These are phyloP conservation scores for Aspergillus panamensis DNA, from an alignment of 495 filamentous ascomycete genomes.

Conservation along the genomic window DNA sequence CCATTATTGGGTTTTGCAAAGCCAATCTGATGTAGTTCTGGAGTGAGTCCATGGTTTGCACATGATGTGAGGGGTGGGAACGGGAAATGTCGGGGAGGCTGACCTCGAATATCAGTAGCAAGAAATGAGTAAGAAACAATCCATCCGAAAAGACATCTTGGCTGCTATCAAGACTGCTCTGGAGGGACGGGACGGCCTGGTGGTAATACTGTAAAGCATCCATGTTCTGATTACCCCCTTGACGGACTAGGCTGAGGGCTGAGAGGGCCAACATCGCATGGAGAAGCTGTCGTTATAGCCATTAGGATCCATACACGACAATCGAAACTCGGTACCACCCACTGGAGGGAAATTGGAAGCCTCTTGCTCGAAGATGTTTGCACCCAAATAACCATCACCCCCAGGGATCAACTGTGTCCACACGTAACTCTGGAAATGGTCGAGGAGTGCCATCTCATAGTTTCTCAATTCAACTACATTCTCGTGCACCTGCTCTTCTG, in stretches of 20 bases:
- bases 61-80: not conserved
- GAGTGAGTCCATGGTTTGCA: not conserved
- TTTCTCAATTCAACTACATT: slow-evolving; percentile 22
- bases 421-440: slow-evolving; percentile 45
- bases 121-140: slow-evolving; percentile 55
- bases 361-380: slow-evolving; percentile 48
- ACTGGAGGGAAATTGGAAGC: slow-evolving; percentile 52
- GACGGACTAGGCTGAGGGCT: slow-evolving; percentile 52
- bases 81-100: slow-evolving; percentile 4
- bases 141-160: slow-evolving; percentile 55
- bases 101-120: slow-evolving; percentile 60
- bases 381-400: slow-evolving; percentile 28
- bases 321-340: slow-evolving; percentile 24
- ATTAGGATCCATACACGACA: slow-evolving; percentile 12
- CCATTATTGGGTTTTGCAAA: slow-evolving; percentile 40
- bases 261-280: slow-evolving; percentile 61
- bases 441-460: slow-evolving; percentile 37
- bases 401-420: slow-evolving; percentile 38
- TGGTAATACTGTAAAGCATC: slow-evolving; percentile 56
- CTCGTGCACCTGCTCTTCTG: slow-evolving; percentile 10
- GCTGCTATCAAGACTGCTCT: slow-evolving; percentile 41
- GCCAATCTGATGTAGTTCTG: slow-evolving; percentile 34
- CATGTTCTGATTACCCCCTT: slow-evolving; percentile 41
- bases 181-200: slow-evolving; percentile 49
- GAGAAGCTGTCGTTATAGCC: slow-evolving; percentile 42